phyloP scores from a whole-genome alignment of 345 rosid species.

The Eucalyptus rudis region DNA sequence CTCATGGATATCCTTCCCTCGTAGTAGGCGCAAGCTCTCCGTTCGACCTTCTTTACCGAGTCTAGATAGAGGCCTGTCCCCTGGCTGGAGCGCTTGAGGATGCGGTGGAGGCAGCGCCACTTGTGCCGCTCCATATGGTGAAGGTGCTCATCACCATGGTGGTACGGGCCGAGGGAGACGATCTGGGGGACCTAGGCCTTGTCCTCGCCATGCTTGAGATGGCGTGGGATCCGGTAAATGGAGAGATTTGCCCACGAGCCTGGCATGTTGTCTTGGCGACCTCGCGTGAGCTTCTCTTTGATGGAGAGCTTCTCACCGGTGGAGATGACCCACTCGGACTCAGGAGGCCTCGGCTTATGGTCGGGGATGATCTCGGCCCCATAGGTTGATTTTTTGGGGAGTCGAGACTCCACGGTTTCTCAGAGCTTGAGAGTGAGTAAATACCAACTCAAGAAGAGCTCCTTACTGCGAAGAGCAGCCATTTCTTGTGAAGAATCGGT shows the following conservation, averaged over 20 bases:
- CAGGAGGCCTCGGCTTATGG: slow-evolving; percentile 8
- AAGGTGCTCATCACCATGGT: slow-evolving; percentile 51
- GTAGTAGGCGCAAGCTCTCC: slow-evolving; percentile 46
- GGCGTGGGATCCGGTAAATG: slow-evolving; percentile 37
- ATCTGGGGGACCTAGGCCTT: slow-evolving; percentile 60
- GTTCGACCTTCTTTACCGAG: slow-evolving; percentile 47
- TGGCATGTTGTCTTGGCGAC: slow-evolving; percentile 39
- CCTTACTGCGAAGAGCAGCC: slow-evolving; percentile 8
- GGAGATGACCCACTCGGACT: background rate
- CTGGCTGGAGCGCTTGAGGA: slow-evolving; percentile 41
- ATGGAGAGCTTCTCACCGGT: too few species aligned
- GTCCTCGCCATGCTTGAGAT: slow-evolving; percentile 48
- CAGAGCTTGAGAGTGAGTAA: background rate
- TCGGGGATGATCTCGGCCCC: background rate
- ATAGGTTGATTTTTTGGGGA: slow-evolving; percentile 3
- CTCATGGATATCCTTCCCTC: slow-evolving; percentile 35
- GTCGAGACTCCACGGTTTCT: slow-evolving; percentile 14
- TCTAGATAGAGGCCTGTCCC: slow-evolving; percentile 42
- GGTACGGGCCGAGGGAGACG: slow-evolving; percentile 75
- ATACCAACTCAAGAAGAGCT: too few species aligned
- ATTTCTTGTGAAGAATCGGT: background rate
- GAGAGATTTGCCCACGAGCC: slow-evolving; percentile 37
- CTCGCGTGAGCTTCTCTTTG: slow-evolving; percentile 38
- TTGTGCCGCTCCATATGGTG: slow-evolving; percentile 67
- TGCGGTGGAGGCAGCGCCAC: slow-evolving; percentile 54